Conservation (phyloP, 192 early-diverging fungal species). For the Coemansia sp. region DNA sequence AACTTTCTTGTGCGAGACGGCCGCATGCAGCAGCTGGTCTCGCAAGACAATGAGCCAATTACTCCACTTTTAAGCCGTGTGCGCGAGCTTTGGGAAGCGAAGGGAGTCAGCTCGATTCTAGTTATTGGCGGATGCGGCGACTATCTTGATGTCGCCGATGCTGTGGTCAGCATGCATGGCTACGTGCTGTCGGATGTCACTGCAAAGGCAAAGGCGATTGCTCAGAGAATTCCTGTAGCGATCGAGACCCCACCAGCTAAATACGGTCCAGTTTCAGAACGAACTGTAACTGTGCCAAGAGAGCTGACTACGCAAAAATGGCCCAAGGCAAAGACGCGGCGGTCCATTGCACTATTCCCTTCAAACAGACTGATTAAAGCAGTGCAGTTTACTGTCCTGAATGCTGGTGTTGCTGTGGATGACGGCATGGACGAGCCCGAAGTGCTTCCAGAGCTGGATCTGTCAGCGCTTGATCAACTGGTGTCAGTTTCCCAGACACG, state of each 20-base stretch:
- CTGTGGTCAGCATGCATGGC: conserved; percentile 51
- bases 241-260: conserved; percentile 7
- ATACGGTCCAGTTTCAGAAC: conserved; percentile 18
- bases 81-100: conserved; percentile 37
- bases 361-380: not conserved
- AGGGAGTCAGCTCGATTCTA: conserved; percentile 46
- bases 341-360: conserved; percentile 37
- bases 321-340: conserved; percentile 22
- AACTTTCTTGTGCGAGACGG: conserved; percentile 61
- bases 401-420: not conserved
- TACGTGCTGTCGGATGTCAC: conserved; percentile 51
- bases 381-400: not conserved
- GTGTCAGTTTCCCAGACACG: conserved; percentile 54
- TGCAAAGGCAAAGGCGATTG: conserved; percentile 31
- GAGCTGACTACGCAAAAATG: conserved; percentile 26
- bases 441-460: conserved; percentile 27
- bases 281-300: conserved; percentile 12
- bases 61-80: conserved; percentile 57
- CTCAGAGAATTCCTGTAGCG: conserved; percentile 23
- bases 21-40: conserved; percentile 56
- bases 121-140: conserved; percentile 61
- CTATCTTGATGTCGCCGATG: conserved; percentile 57
- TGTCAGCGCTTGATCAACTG: conserved; percentile 58
- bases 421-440: not conserved
- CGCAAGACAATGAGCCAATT: conserved; percentile 53